phyloP scores from a whole-genome alignment of 345 rosid species.

The Euphorbia lathyris region DNA sequence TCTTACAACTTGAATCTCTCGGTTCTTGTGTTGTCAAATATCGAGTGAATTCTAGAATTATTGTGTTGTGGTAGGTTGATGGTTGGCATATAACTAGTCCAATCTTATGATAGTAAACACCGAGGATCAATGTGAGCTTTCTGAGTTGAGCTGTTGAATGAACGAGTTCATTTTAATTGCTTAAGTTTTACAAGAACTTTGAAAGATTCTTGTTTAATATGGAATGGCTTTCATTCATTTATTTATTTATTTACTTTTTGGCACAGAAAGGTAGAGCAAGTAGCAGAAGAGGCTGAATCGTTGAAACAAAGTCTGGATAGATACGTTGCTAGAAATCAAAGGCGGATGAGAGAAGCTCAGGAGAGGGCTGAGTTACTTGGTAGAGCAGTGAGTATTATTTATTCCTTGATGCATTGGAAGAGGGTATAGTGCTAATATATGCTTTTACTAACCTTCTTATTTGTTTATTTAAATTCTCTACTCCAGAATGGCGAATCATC shows the following conservation, averaged over 20 bases:
- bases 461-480: constrained; percentile 5
- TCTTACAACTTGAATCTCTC: neutral
- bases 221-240: too few species aligned
- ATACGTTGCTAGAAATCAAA: constrained; percentile 62
- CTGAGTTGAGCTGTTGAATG: too few species aligned
- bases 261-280: constrained; percentile 78
- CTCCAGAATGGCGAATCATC: constrained; percentile 72
- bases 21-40: neutral
- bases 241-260: too few species aligned
- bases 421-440: neutral
- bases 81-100: neutral
- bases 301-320: constrained; percentile 74
- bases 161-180: too few species aligned
- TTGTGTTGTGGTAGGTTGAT: neutral
- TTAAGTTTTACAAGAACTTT: too few species aligned
- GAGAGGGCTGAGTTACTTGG: constrained; percentile 87
- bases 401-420: neutral
- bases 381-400: constrained; percentile 49
- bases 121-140: neutral
- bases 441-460: neutral
- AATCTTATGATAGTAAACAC: neutral
- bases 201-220: neutral
- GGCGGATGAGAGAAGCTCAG: constrained; percentile 64
- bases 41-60: neutral
- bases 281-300: constrained; percentile 81